Conservation (phyloP, 129 eudicot species). For the Helianthus annuus region HanXRQr2.0-SUNRISE NC_035441.2:36943603-36944102, state of each 20-base stretch:
- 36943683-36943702: constrained; percentile 59
- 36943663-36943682: constrained; percentile 34
- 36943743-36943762: constrained; percentile 22
- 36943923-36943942: constrained; percentile 5
- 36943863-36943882: constrained; percentile 11
- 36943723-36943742: constrained; percentile 32
- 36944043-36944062: constrained; percentile 90
- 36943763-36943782: constrained; percentile 33
- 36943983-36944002: constrained; percentile 47
- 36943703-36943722: constrained; percentile 99
- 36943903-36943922: constrained; percentile 9
- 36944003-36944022: constrained; percentile 83
- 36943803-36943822: constrained; percentile 30
- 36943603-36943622: too few relatives aligned
- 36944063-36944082: constrained; percentile 68
- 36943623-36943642: too few relatives aligned
- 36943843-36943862: too few relatives aligned
- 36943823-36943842: too few relatives aligned
- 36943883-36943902: background rate
- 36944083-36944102: constrained; percentile 7
- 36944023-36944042: constrained; percentile 72
- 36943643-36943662: constrained; percentile 30
- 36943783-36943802: constrained; percentile 33
- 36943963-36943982: constrained; percentile 6
- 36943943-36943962: constrained; percentile 1